These are phyloP conservation scores for Firmiana major DNA, from an alignment of 345 rosid genomes.

Conservation along the genomic window DNA sequence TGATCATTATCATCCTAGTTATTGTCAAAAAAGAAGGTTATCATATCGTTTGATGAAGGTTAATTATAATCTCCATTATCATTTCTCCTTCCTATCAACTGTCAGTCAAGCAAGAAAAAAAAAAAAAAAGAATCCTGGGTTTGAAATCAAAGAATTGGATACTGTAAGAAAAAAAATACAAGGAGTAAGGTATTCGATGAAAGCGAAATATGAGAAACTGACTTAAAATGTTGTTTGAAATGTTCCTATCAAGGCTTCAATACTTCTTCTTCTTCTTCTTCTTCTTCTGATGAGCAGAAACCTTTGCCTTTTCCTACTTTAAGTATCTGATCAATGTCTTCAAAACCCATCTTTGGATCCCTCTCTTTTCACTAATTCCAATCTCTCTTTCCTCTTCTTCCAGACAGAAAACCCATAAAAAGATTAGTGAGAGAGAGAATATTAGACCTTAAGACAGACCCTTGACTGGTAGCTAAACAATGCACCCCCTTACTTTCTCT, in stretches of 20 bases:
- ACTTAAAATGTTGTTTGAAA: slow-evolving; percentile 41
- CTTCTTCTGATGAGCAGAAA: slow-evolving; percentile 43
- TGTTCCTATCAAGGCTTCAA: slow-evolving; percentile 55
- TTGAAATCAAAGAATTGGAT: slow-evolving; percentile 7
- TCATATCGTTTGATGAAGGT: slow-evolving; percentile 30
- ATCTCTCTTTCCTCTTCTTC: slow-evolving; percentile 7
- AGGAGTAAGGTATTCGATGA: slow-evolving; percentile 43
- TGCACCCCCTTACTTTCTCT: not conserved
- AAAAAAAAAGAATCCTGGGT: slow-evolving; percentile 8
- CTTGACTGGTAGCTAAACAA: slow-evolving; percentile 26
- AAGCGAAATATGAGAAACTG: slow-evolving; percentile 44
- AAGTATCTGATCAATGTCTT: slow-evolving; percentile 37
- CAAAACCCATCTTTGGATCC: slow-evolving; percentile 33
- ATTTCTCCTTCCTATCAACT: slow-evolving; percentile 32
- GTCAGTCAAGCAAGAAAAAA: slow-evolving; percentile 26
- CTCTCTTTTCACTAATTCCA: slow-evolving; percentile 22
- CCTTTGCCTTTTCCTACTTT: slow-evolving; percentile 68
- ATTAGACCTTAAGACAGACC: slow-evolving; percentile 18
- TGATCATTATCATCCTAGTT: slow-evolving; percentile 28
- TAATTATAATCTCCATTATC: slow-evolving; percentile 19
- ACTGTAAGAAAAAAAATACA: slow-evolving; percentile 7
- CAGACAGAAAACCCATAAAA: not conserved
- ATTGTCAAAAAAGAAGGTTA: slow-evolving; percentile 30
- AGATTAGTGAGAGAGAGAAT: not conserved
- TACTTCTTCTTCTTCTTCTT: slow-evolving; percentile 47